Conservation (phyloP, 1,139 yeast genomes). For the Blastobotrys persicus region DNA sequence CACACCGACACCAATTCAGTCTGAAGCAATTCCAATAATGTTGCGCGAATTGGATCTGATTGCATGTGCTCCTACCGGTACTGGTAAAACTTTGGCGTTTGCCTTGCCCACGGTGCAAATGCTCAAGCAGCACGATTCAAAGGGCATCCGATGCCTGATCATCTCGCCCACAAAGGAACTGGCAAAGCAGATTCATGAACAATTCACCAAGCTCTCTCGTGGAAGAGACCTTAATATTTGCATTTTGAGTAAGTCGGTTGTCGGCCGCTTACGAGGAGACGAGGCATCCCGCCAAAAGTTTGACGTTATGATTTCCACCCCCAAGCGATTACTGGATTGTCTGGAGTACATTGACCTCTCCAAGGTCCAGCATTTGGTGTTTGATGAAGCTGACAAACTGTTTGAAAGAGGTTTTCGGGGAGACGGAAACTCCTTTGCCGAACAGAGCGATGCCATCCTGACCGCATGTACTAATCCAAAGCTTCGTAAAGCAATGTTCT, state of each 20-base stretch:
- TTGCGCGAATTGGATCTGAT: slow-evolving; percentile 65
- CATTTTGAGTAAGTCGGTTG: slow-evolving; percentile 70
- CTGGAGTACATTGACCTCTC: slow-evolving; percentile 60
- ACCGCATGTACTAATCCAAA: slow-evolving; percentile 57
- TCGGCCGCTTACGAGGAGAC: slow-evolving; percentile 62
- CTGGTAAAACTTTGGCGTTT: slow-evolving; percentile 90
- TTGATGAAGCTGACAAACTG: slow-evolving; percentile 95
- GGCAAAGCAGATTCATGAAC: slow-evolving; percentile 79
- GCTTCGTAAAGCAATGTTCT: slow-evolving; percentile 69
- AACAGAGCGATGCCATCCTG: slow-evolving; percentile 85
- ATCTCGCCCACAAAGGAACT: slow-evolving; percentile 92
- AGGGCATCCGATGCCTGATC: slow-evolving; percentile 69
- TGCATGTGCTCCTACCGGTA: slow-evolving; percentile 93
- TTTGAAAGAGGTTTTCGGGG: slow-evolving; percentile 49
- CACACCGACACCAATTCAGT: slow-evolving; percentile 89
- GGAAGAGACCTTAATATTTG: slow-evolving; percentile 58
- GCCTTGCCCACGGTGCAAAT: slow-evolving; percentile 73
- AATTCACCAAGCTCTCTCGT: slow-evolving; percentile 55
- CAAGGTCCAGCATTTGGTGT: slow-evolving; percentile 66
- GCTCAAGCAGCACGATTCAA: slow-evolving; percentile 29
- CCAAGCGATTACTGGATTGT: slow-evolving; percentile 79
- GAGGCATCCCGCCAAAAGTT: slow-evolving; percentile 59
- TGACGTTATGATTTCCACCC: slow-evolving; percentile 84
- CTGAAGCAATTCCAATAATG: slow-evolving; percentile 75
- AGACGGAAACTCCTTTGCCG: slow-evolving; percentile 50